Evolutionary conservation across 192 early-diverging fungal species (phyloP), one percentile per base, ranked within the genome.

Genomic region (Ambispora gerdemannii): DNA sequence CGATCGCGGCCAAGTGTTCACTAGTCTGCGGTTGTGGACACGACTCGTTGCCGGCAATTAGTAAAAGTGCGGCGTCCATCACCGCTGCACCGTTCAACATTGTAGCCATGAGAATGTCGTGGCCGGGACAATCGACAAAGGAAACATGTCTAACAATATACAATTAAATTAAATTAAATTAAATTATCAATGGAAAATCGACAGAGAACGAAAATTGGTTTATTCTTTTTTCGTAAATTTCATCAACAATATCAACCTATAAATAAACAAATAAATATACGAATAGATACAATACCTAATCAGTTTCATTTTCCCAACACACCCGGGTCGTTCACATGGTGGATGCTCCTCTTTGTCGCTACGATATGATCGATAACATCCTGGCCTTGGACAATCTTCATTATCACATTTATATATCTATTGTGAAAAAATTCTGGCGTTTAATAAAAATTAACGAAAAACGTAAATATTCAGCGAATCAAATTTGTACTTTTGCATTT

Each of bases 41-140:
- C 13, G 90, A 87, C 84, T 98, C 97, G 81, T 99, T 99, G 70
- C 91, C 97, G 3, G 97, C 96, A 84, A 99, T 92, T 73, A 99
- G 83, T 50, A 99, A 86, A 72, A 99, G 79, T 4, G 97, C 97
- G 50, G 96, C 96, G 83, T 98, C 96, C 96, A 98, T 98, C 65
- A 98, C 95, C 30, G 96, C 96, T 35, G 93, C 93, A 71, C 97
- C 97, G 84, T 94, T 96, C 70, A 99, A 84, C 97, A 99, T 98
- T 67, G 95, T 97, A 34, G 95, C 92, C 97, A 97, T 98, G 71
- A 97, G 91, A 91, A 98, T 92, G 82, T 99, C 97, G 92, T 99
- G 96, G 73, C 97, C 97, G 30, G 97, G 96, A 78, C 97, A 97
- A 83, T 98, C 97, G 52, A 98, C 96, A 83, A 99, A 99, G 7